Base-by-base conservation (phyloP, 139 green algal genomes). In the Pycnococcus provasolii region DNA sequence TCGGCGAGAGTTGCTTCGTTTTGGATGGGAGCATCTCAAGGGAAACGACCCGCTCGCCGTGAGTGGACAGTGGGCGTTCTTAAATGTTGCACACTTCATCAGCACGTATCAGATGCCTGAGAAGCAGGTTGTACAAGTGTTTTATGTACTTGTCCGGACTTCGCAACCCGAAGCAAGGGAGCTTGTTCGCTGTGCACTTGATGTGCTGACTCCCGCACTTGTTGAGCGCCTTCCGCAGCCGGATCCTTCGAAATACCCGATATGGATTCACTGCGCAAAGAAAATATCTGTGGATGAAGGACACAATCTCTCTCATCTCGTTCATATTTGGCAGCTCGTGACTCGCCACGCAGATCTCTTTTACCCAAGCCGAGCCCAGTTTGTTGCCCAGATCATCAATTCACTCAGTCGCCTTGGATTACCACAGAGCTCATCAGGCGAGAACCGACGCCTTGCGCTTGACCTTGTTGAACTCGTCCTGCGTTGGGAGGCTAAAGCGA, bases 311-410 rank as follows among this genome's bases (percentile, higher is more conserved):
- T 74, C 70, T 45, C 79, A 86, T 45, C 55, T 95, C n/a, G 74
- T 91, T 45, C 88, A 96, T 74, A 76, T 96, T 46, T 93, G 90
- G 84, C 88, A 95, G 73, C 70, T 96, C 40, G 68, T 98, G 37
- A 84, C 95, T 44, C 78, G 86, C 40, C 93, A 98, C 71, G 73
- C 81, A 1, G 74, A 90, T 45, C 61, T 91, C 5, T 96, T 97
- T 73, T 95, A 90, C 75, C 43, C 75, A 5, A 84, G 69, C 53
- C 62, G 87, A 3, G 73, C 73, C 37, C 83, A 91, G 53, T 96
- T 97, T 70, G 81, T 95, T 65, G 74, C 80, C 2, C 80, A 92
- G 60, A 97, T 97, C 87, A 80, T 96, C 37, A 86, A 92, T 68
- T 84, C 73, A 1, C 78, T 97, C 2, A 75, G 64, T 26, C 80